Evolutionary conservation across 2,329 filamentous ascomycete species (phyloP), one percentile per base, ranked within the genome.

Genomic region (Domatiomyces catenatus): DNA sequence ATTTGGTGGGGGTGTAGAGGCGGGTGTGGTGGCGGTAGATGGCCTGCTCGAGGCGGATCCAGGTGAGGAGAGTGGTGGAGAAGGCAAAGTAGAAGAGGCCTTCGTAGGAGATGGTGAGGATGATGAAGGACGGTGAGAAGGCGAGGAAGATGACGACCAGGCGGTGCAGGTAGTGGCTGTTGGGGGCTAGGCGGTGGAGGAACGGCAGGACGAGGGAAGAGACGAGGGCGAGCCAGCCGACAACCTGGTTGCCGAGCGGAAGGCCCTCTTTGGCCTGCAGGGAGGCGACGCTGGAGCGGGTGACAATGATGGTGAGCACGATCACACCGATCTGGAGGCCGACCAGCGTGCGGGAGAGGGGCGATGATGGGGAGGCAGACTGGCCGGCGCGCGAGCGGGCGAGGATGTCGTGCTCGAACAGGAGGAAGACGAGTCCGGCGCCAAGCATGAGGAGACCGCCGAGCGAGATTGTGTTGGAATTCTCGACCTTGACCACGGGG

Each of bases 61-160:
- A 98, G 50, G 82, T 81, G 48, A 94, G 74, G 4, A 98, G 71
- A 19, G 83, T 85, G 49, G 84, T 71, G 62, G 82, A 88, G 67
- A 95, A 98, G 8, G 83, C 80, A 53, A 95, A 79, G 67, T 96
- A 98, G 66, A 98, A 98, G 1, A 98, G 75, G 0, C 90, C 90
- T 67, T 98, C 92, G 69, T 94, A 98, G 0, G 90, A 95, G 59
- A 96, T 95, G 6, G 89, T 94, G 48, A 98, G 78, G 61, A 98
- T 90, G 63, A 98, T 84, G 67, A 96, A 98, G 1, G 84, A 84
- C 0, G 92, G 92, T 0, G 90, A 84, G 64, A 93, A 96, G 4
- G 89, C 85, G 47, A 98, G 74, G 70, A 96, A 98, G 49, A 95
- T 81, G 59, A 94, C 79, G 58, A 89, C 76, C 3, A 98, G 73